Conservation (phyloP, 768 basidiomycete genomes). For the Suillus clintonianus region DNA sequence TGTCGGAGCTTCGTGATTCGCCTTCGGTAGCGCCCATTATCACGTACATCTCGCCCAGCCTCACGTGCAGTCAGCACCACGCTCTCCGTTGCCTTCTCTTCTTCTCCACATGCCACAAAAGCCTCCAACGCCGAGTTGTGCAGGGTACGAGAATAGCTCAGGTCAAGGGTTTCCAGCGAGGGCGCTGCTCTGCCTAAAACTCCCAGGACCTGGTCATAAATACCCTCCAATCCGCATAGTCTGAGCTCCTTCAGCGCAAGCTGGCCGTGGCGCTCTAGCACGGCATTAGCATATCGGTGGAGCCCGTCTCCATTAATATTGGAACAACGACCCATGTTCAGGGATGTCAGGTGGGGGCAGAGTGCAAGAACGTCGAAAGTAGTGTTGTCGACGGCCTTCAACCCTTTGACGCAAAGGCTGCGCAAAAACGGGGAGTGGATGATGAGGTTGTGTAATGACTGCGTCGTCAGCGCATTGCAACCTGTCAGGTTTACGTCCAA, state of each 20-base stretch:
- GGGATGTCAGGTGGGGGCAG: conserved; percentile 53
- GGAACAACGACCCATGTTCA: conserved; percentile 74
- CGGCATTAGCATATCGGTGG: conserved; percentile 44
- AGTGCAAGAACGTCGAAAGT: conserved; percentile 70
- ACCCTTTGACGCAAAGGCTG: conserved; percentile 64
- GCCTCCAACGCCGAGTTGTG: conserved; percentile 78
- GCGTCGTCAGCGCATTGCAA: conserved; percentile 64
- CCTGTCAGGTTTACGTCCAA: conserved; percentile 72
- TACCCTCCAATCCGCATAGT: conserved; percentile 64
- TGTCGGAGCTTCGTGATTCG: conserved; percentile 73
- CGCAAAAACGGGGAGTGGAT: conserved; percentile 61
- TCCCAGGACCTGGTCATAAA: conserved; percentile 63
- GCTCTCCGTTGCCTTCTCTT: conserved; percentile 35
- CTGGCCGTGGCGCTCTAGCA: conserved; percentile 45
- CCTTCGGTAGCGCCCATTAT: conserved; percentile 49
- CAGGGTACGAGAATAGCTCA: conserved; percentile 70
- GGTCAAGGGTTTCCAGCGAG: conserved; percentile 74
- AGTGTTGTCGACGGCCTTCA: conserved; percentile 67
- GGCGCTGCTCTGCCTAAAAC: conserved; percentile 69
- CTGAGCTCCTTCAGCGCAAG: conserved; percentile 63
- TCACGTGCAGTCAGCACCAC: conserved; percentile 61
- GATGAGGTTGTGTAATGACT: conserved; percentile 70
- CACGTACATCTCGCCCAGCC: conserved; percentile 60
- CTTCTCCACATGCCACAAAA: conserved; percentile 57
- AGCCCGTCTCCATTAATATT: conserved; percentile 71